Base-by-base conservation (phyloP, 371 early-diverging fungal genomes). In the Haplosporangium sp. region DNA sequence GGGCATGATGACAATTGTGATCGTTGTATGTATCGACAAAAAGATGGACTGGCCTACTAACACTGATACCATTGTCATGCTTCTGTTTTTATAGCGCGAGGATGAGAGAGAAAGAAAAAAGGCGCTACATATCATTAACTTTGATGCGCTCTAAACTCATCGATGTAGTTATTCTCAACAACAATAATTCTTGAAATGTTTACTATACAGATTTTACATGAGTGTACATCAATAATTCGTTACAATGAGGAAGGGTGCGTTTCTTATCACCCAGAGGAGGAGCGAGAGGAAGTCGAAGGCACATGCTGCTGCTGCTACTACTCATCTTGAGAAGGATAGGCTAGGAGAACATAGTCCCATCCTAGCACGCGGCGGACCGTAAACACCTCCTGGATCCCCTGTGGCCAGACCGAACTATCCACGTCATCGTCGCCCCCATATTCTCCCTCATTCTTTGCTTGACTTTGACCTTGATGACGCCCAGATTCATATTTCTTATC, bases 71-170 rank as follows among this genome's bases (percentile, higher is more conserved):
- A 45, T 55, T 50, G 20, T 23, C 13, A 14, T 80, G 46, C 29
- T 36, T 45, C 38, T 37, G 29, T 41, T 14, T 16, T 21, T 57
- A 9, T 71, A 88, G 86, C 76, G 92, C 47, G 94, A 94, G 65
- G 95, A 95, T 73, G 91, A 91, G 62, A 67, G 83, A 68, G 95
- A 95, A 73, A 81, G 89, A 72, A 71, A 86, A 67, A 89, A 86
- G 64, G 90, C 92, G 6, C 72, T 92, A 48, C 95, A 95, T 75
- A 87, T 91, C 43, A 93, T 97, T 79, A 95, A 97, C 75, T 96
- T 96, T 84, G 96, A 97, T 71, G 96, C 95, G 0, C 82, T 96
- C 58, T 96, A 79, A 55, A 55, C 4, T 29, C 29, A 29, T 29
- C 29, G 29, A 29, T 29, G 29, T 29, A 29, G 29, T 29, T 4